A percentile compares a stretch with the other conserved stretches of the same genome.
Evolutionary conservation across 129 eudicot genomes (phyloP).

Genomic region (Centella asiatica): DNA sequence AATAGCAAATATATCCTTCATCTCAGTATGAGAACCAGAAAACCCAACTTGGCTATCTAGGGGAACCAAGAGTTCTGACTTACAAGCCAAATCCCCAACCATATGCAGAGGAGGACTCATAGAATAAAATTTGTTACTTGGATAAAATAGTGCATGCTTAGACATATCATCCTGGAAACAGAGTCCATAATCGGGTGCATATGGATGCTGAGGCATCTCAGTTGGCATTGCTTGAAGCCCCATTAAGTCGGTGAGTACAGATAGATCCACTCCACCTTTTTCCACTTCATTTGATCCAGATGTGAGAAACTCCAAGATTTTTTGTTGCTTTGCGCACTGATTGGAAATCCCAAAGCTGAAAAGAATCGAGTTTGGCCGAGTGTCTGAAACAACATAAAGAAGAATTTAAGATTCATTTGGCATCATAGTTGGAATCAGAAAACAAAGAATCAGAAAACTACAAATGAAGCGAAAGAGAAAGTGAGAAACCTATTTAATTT

Average conservation of each 20-base stretch:
- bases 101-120: constrained; percentile 30
- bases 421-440: neutral
- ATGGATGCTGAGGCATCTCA: constrained; percentile 21
- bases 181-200: constrained; percentile 18
- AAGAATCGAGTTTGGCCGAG: constrained; percentile 25
- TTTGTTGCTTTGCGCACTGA: constrained; percentile 25
- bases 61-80: constrained; percentile 25
- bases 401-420: neutral
- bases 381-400: constrained; percentile 32
- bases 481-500: no score
- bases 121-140: constrained; percentile 26
- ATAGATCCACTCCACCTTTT: constrained; percentile 32
- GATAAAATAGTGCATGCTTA: constrained; percentile 31
- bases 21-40: constrained; percentile 28
- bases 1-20: constrained; percentile 55
- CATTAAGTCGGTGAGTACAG: constrained; percentile 32
- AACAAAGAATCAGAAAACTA: neutral
- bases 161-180: constrained; percentile 14
- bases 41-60: constrained; percentile 25
- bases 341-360: constrained; percentile 48
- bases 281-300: constrained; percentile 38
- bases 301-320: constrained; percentile 33
- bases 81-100: constrained; percentile 28
- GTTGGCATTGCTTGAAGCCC: constrained; percentile 27
- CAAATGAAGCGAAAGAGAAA: neutral